Conservation (phyloP, 2,329 filamentous ascomycete species). For the Shiraia bambusicola region DNA sequence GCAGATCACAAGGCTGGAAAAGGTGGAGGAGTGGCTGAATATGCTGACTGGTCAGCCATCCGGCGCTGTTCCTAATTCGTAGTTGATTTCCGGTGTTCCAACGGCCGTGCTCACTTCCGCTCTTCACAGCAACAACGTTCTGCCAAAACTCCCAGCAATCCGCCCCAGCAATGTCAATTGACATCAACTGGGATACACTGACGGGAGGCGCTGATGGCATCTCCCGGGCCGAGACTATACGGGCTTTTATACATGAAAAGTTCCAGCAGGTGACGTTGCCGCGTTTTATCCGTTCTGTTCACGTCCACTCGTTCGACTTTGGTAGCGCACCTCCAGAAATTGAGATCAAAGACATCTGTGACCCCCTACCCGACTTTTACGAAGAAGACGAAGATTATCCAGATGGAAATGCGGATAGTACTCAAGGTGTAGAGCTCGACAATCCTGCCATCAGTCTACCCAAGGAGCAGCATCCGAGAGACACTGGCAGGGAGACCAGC, state of each 20-base stretch:
- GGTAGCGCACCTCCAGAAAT: conserved; percentile 79
- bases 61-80: neutral
- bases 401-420: conserved; percentile 48
- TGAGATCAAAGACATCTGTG: conserved; percentile 94
- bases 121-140: conserved; percentile 15
- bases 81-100: conserved; percentile 20
- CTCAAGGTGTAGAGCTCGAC: conserved; percentile 29
- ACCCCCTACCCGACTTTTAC: conserved; percentile 95
- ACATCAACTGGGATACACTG: conserved; percentile 93
- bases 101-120: conserved; percentile 23
- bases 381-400: conserved; percentile 72
- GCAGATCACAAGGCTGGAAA: conserved; percentile 8
- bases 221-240: conserved; percentile 80
- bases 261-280: conserved; percentile 91
- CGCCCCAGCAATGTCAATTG: conserved; percentile 76
- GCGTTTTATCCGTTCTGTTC: conserved; percentile 94
- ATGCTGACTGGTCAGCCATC: too few relatives aligned
- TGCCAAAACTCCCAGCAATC: conserved; percentile 31
- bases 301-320: conserved; percentile 92
- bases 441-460: conserved; percentile 36
- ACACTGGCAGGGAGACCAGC: conserved; percentile 20
- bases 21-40: neutral
- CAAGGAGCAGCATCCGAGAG: conserved; percentile 33
- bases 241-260: conserved; percentile 90
- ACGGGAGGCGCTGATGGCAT: conserved; percentile 86